Evolutionary conservation across 1,139 yeast species (phyloP).

Genomic region (Hanseniaspora uvarum): DNA sequence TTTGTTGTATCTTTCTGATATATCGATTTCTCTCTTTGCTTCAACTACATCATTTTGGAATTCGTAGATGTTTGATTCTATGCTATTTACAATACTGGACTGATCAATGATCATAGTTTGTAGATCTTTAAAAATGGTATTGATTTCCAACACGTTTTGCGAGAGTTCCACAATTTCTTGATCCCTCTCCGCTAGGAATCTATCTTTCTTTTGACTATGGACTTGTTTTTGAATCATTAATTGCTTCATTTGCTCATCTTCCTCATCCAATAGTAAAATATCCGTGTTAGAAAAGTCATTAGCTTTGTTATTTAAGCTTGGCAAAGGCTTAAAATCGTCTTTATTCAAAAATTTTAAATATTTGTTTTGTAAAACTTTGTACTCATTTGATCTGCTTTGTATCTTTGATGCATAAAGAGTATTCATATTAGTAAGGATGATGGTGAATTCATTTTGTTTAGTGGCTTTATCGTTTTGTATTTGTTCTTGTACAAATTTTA

Average conservation of each 20-base stretch:
- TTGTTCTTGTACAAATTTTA: slow-evolving; percentile 41
- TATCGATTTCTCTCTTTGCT: slow-evolving; percentile 66
- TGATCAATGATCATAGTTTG: slow-evolving; percentile 89
- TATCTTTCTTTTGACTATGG: slow-evolving; percentile 37
- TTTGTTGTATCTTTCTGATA: slow-evolving; percentile 74
- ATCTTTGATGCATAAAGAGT: slow-evolving; percentile 76
- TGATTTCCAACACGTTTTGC: slow-evolving; percentile 84
- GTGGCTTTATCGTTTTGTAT: slow-evolving; percentile 25
- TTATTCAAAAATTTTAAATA: slow-evolving; percentile 66
- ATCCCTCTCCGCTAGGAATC: slow-evolving; percentile 52
- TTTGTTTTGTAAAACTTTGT: slow-evolving; percentile 78
- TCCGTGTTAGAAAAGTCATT: slow-evolving; percentile 22
- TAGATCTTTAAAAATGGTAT: slow-evolving; percentile 86
- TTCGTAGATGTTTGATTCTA: slow-evolving; percentile 78
- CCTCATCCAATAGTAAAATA: slow-evolving; percentile 31
- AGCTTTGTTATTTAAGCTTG: slow-evolving; percentile 23
- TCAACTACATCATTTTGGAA: slow-evolving; percentile 64
- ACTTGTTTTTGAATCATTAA: slow-evolving; percentile 34
- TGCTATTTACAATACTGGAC: slow-evolving; percentile 84
- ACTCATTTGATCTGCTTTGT: slow-evolving; percentile 64
- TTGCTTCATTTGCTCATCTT: slow-evolving; percentile 36
- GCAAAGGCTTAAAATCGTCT: slow-evolving; percentile 46
- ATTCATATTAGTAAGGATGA: slow-evolving; percentile 69
- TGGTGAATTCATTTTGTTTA: slow-evolving; percentile 23
- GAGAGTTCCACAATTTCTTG: slow-evolving; percentile 83